These are phyloP conservation scores for Hyphopichia khmerensis DNA, from an alignment of 1,139 yeast species.

Conservation along the genomic window DNA sequence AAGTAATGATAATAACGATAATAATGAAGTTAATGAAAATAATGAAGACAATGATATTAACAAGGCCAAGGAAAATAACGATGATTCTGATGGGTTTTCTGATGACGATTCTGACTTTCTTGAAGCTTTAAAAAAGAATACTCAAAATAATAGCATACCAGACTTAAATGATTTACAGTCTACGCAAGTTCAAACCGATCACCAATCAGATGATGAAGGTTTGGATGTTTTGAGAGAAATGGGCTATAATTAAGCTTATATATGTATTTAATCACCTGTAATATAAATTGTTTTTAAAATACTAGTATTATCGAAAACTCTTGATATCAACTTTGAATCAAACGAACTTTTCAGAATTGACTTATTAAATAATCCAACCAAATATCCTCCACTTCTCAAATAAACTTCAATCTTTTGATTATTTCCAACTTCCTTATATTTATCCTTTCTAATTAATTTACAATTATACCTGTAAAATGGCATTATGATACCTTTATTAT, in stretches of 20 bases:
- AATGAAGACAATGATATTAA: too few species aligned
- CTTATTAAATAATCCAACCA: conserved; percentile 51
- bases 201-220: conserved; percentile 29
- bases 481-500: conserved; percentile 50
- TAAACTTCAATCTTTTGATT: conserved; percentile 35
- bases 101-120: conserved; percentile 15
- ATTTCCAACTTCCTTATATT: conserved; percentile 12
- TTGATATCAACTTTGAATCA: conserved; percentile 44
- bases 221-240: conserved; percentile 41
- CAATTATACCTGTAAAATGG: conserved; percentile 48
- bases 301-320: conserved; percentile 40
- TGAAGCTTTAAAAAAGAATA: background rate
- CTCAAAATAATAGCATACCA: conserved; percentile 9
- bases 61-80: too few species aligned
- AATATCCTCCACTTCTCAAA: conserved; percentile 56
- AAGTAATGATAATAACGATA: too few species aligned
- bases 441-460: conserved; percentile 37
- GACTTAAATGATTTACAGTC: conserved; percentile 7
- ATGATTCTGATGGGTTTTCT: conserved; percentile 17
- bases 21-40: too few species aligned
- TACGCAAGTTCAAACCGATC: conserved; percentile 10
- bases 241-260: conserved; percentile 10
- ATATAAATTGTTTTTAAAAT: conserved; percentile 42
- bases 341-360: conserved; percentile 23
- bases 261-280: conserved; percentile 10